Percentiles rank a stretch among this genome's conserved stretches.
These are phyloP conservation scores for Leishmania aethiopica DNA, from an alignment of 208 protist genomes.

Conservation along the genomic window DNA sequence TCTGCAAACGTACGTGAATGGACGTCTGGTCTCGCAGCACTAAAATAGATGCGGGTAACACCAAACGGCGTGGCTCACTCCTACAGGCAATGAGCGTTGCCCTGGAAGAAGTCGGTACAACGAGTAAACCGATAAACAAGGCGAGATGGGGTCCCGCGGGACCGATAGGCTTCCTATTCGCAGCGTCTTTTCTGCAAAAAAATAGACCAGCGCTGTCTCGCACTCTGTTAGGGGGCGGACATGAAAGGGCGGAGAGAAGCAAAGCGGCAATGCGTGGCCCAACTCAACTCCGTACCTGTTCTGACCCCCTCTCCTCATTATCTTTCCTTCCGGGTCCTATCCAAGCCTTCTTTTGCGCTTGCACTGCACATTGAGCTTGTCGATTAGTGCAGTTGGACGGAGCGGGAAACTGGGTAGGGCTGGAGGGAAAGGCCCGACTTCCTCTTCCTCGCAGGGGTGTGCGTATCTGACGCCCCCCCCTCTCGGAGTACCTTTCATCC, in stretches of 20 bases:
- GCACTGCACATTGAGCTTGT: background rate
- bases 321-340: background rate
- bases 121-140: background rate
- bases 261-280: background rate
- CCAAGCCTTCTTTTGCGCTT: background rate
- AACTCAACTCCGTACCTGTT: background rate
- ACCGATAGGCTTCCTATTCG: background rate
- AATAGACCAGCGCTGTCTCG: background rate
- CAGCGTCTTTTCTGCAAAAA: background rate
- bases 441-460: too few species aligned
- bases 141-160: background rate
- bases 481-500: background rate
- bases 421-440: background rate
- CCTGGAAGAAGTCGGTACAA: background rate
- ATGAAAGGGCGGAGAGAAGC: background rate
- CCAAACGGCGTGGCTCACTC: background rate
- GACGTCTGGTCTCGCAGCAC: constrained; percentile 51
- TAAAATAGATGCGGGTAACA: background rate
- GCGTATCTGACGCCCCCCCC: background rate
- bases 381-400: background rate
- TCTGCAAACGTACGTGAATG: constrained; percentile 63
- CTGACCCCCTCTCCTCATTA: background rate
- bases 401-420: background rate
- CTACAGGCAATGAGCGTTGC: background rate
- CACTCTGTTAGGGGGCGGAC: background rate